Conservation (phyloP, 768 basidiomycete species). For the Ephemerocybe angulata region DNA sequence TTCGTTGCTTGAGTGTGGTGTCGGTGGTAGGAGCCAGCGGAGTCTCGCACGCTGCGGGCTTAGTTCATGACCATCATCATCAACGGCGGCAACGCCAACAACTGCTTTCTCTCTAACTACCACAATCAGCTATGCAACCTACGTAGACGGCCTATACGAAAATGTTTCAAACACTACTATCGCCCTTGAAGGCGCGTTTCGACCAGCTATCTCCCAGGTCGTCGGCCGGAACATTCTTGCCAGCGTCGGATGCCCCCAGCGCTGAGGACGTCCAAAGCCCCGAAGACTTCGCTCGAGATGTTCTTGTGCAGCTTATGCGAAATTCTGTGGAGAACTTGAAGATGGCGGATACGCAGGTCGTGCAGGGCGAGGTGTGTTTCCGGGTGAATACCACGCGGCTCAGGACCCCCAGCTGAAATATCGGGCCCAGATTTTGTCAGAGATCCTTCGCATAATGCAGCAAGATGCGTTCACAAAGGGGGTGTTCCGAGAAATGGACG, state of each 20-base stretch:
- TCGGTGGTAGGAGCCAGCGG: background rate
- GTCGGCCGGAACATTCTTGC: constrained; percentile 11
- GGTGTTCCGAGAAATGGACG: constrained; percentile 78
- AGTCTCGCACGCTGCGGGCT: constrained; percentile 12
- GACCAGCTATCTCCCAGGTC: constrained; percentile 18
- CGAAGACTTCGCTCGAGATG: constrained; percentile 73
- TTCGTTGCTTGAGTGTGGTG: background rate
- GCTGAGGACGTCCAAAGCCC: constrained; percentile 48
- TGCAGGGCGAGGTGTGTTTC: constrained; percentile 49
- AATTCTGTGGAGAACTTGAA: constrained; percentile 70
- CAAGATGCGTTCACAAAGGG: constrained; percentile 66
- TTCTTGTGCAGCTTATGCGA: constrained; percentile 66
- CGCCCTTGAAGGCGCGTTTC: constrained; percentile 9
- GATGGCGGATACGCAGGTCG: constrained; percentile 36
- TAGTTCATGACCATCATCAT: constrained; percentile 11
- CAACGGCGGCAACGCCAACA: background rate
- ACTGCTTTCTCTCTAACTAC: background rate
- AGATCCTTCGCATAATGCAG: constrained; percentile 64
- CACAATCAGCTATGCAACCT: constrained; percentile 1
- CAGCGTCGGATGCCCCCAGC: constrained; percentile 18
- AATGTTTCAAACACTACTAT: constrained; percentile 8
- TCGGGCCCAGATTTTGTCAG: constrained; percentile 52
- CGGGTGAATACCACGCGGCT: too few relatives aligned
- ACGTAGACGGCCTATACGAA: background rate
- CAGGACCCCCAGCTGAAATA: too few relatives aligned